phyloP scores from a whole-genome alignment of 169 alveolate species.

The Plasmodium vivax region DNA sequence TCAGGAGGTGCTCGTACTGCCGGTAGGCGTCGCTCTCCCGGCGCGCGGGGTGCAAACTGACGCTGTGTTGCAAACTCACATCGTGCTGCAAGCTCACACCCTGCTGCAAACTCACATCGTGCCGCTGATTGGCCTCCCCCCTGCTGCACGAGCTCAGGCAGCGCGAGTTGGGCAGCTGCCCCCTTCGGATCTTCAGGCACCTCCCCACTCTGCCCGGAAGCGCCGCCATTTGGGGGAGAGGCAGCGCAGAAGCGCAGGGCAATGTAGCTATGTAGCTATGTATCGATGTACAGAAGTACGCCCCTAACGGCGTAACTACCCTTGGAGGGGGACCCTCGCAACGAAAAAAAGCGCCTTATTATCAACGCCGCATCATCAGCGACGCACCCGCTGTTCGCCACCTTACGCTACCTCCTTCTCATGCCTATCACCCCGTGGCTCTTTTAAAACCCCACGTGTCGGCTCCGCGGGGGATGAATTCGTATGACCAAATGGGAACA shows the following conservation, averaged over 20 bases:
- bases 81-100: neutral
- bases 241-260: neutral
- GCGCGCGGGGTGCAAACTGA: neutral
- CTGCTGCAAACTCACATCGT: neutral
- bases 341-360: neutral
- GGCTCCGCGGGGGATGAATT: neutral
- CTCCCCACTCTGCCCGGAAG: neutral
- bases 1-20: constrained; percentile 36
- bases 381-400: neutral
- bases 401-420: neutral
- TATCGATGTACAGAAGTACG: neutral
- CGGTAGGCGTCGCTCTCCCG: neutral
- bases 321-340: neutral
- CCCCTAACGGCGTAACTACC: neutral
- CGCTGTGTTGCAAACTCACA: too few species aligned
- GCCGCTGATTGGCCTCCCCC: constrained; percentile 7
- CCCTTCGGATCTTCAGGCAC: neutral
- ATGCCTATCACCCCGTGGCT: neutral
- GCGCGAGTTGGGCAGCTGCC: neutral
- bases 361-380: neutral
- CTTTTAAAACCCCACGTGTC: neutral
- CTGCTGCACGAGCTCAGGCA: constrained; percentile 9
- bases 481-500: neutral
- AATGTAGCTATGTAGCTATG: neutral
- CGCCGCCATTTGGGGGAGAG: neutral